Conservation (phyloP, 1,284 basidiomycete species). For the Laetiporus sulphureus region DNA sequence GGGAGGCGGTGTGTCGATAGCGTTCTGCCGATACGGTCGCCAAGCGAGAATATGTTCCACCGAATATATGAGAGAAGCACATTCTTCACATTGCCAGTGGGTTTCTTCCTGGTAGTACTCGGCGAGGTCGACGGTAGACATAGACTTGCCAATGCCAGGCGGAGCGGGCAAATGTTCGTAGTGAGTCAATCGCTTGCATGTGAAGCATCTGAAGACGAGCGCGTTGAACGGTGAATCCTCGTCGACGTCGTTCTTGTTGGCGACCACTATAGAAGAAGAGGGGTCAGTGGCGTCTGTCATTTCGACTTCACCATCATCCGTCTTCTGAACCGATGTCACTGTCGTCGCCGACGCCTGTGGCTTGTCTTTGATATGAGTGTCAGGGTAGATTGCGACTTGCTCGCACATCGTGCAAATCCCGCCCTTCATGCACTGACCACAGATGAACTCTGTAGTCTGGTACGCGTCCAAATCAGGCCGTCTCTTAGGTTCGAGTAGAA, state of each 20-base stretch:
- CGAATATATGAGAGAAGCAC: conserved; percentile 61
- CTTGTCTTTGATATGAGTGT: conserved; percentile 18
- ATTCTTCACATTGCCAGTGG: conserved; percentile 78
- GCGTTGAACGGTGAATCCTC: conserved; percentile 26
- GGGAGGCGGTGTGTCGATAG: conserved; percentile 40
- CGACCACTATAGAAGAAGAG: no score
- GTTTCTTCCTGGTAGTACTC: conserved; percentile 54
- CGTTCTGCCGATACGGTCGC: conserved; percentile 69
- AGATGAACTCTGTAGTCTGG: conserved; percentile 74
- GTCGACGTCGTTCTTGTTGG: conserved; percentile 13
- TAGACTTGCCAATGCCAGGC: conserved; percentile 25
- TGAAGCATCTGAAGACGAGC: conserved; percentile 73
- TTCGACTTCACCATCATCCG: conserved; percentile 8
- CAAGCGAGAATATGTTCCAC: conserved; percentile 91
- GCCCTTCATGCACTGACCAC: conserved; percentile 68
- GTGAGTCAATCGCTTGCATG: conserved; percentile 77
- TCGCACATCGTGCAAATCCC: conserved; percentile 76
- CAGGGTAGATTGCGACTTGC: conserved; percentile 45
- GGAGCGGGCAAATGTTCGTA: conserved; percentile 67
- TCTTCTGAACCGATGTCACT: background rate
- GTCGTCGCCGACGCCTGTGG: background rate
- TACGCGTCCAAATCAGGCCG: conserved; percentile 41
- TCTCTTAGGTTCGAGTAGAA: conserved; percentile 26
- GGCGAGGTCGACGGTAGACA: conserved; percentile 42
- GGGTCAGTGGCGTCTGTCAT: conserved; percentile 12